Evolutionary conservation across 768 basidiomycete genomes (phyloP).

Genomic region (Collybiopsis luxurians): DNA sequence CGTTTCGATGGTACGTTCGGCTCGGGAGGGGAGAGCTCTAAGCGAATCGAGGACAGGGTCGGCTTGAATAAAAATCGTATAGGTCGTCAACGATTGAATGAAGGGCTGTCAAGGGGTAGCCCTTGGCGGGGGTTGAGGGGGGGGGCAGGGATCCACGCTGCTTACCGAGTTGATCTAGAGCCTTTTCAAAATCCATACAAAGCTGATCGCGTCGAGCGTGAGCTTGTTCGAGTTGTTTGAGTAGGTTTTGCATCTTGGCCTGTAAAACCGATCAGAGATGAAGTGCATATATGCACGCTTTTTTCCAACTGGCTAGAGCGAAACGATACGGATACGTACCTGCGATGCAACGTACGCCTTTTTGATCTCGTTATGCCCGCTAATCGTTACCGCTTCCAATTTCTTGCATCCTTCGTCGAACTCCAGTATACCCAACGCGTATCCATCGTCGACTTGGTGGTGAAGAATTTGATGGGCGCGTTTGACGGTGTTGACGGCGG

Average conservation of each 20-base stretch:
- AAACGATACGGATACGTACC: slow-evolving; percentile 28
- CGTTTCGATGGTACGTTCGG: slow-evolving; percentile 48
- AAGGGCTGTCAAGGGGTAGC: too few relatives aligned
- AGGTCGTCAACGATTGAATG: slow-evolving; percentile 3
- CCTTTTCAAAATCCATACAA: slow-evolving; percentile 46
- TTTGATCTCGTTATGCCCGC: slow-evolving; percentile 41
- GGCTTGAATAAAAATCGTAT: slow-evolving; percentile 25
- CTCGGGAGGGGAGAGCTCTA: slow-evolving; percentile 44
- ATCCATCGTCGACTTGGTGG: slow-evolving; percentile 34
- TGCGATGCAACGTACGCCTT: slow-evolving; percentile 37
- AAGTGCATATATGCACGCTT: slow-evolving; percentile 1
- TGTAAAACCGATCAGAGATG: slow-evolving; percentile 18
- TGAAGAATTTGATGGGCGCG: slow-evolving; percentile 34
- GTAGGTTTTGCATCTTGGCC: slow-evolving; percentile 39
- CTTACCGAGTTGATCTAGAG: slow-evolving; percentile 47
- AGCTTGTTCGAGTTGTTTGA: slow-evolving; percentile 46
- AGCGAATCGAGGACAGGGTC: slow-evolving; percentile 38
- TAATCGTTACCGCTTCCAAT: slow-evolving; percentile 43
- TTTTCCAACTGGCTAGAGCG: too few relatives aligned
- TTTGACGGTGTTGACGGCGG: slow-evolving; percentile 47
- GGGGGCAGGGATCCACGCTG: too few relatives aligned
- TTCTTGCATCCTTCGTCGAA: slow-evolving; percentile 57
- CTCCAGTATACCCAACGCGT: slow-evolving; percentile 41
- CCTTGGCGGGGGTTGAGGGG: too few relatives aligned
- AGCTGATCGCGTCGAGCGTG: slow-evolving; percentile 46